Base-by-base conservation (phyloP, 495 filamentous ascomycete genomes). In the Letharia lupina region DNA sequence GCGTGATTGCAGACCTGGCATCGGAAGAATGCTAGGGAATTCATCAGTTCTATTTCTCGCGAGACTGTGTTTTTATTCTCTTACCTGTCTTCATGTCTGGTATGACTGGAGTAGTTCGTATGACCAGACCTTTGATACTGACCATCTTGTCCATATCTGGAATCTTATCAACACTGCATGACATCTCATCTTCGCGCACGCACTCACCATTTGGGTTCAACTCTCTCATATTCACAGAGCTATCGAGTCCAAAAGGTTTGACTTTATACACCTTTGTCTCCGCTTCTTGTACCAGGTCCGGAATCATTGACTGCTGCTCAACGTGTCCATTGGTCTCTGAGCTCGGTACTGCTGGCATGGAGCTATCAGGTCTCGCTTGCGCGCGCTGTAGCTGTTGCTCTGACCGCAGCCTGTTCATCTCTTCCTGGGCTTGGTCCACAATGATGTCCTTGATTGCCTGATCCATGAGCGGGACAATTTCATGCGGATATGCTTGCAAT, bases 391-490 rank as follows among this genome's bases (percentile, higher is more conserved):
- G 71, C 70, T 85, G 80, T 73, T 83, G 77, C 57, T 85, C 82
- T 1, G 80, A 74, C 66, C 88, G 82, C 70, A 89, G 77, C 61
- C 83, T 84, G 13, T 86, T 82, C 89, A 93, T 90, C 71, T 91
- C 86, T 64, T 89, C 88, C 61, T 88, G 83, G 10, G 95, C 89
- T 63, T 96, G 80, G 71, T 96, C 91, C 54, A 96, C 85, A 88
- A 98, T 95, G 28, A 89, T 81, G 77, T 99, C 93, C 73, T 96
- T 95, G 61, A 98, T 84, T 31, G 84, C 83, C 72, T 93, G 90
- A 80, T 99, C 95, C 90, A 99, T 96, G 58, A 99, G 80, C 2
- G 93, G 93, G 65, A 99, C 88, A 63, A 98, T 92, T 80, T 99
- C 94, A 70, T 90, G 90, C 1, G 94, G 94, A 71, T 97, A 98